These are phyloP conservation scores for Pythium sukuiense DNA, from an alignment of 352 stramenopile genomes.

Conservation along the genomic window DNA sequence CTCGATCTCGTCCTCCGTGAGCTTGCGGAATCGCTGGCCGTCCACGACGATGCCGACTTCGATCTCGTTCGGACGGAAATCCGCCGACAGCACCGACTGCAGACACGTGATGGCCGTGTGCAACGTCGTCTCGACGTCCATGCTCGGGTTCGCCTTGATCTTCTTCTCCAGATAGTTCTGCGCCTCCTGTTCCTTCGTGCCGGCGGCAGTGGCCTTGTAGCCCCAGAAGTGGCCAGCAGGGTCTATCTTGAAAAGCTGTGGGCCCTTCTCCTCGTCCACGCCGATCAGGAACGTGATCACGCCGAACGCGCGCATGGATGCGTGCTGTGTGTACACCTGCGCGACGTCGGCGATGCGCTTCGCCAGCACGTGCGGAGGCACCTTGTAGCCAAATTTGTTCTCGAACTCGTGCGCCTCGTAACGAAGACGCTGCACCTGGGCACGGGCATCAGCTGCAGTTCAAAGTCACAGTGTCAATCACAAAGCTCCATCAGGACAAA, in stretches of 20 bases:
- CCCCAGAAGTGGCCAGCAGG: slow-evolving; percentile 98
- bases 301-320: slow-evolving; percentile 95
- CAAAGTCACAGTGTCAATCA: neutral
- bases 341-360: slow-evolving; percentile 97
- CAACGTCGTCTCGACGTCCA: slow-evolving; percentile 93
- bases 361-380: slow-evolving; percentile 94
- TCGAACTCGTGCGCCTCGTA: slow-evolving; percentile 98
- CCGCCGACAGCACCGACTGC: slow-evolving; percentile 95
- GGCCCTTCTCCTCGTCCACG: slow-evolving; percentile 98
- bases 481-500: neutral
- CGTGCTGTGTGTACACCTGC: slow-evolving; percentile 95
- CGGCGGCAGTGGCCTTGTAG: slow-evolving; percentile 92
- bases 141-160: slow-evolving; percentile 88
- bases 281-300: slow-evolving; percentile 96
- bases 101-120: slow-evolving; percentile 97
- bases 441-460: slow-evolving; percentile 81
- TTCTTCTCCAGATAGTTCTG: slow-evolving; percentile 99
- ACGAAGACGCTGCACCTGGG: slow-evolving; percentile 94
- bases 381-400: slow-evolving; percentile 95
- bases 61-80: slow-evolving; percentile 98
- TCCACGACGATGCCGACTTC: slow-evolving; percentile 76
- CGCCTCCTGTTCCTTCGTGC: slow-evolving; percentile 98
- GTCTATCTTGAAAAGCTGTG: slow-evolving; percentile 98
- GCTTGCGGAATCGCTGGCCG: slow-evolving; percentile 85
- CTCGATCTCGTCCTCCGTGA: slow-evolving; percentile 98